Percentiles rank a stretch among this genome's conserved stretches.
These are phyloP conservation scores for Penicillium freii DNA, from an alignment of 2,329 filamentous ascomycete genomes.

Conservation along the genomic window DNA sequence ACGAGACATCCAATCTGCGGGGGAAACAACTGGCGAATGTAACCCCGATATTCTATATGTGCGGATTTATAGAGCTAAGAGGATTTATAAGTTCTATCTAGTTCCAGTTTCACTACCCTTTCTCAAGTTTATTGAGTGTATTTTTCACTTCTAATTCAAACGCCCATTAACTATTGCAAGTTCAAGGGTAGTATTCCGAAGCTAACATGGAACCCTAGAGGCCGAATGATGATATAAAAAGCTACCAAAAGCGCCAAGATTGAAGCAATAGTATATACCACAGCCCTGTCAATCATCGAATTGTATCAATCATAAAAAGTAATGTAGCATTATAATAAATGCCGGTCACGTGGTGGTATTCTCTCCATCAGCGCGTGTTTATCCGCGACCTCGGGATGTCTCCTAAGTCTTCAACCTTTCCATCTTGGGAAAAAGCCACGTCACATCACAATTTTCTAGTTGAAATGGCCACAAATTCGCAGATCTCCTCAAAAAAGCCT, in stretches of 20 bases:
- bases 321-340: not conserved
- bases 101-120: too few species aligned
- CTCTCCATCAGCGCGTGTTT: not conserved
- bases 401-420: not conserved
- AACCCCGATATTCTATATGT: not conserved
- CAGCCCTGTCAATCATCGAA: not conserved
- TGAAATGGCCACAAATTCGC: not conserved
- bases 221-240: not conserved
- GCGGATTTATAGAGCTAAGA: not conserved
- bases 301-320: not conserved
- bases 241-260: not conserved
- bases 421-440: not conserved
- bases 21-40: not conserved
- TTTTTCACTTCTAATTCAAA: not conserved
- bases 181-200: not conserved
- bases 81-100: not conserved
- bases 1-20: not conserved
- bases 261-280: not conserved
- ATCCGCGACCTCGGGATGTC: not conserved
- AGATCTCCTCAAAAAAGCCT: not conserved
- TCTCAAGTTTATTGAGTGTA: not conserved
- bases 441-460: not conserved
- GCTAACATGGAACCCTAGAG: not conserved
- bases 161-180: not conserved
- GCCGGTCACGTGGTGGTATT: constrained; percentile 10